A percentile compares a stretch with the other conserved stretches of the same genome.
Evolutionary conservation across 2,329 filamentous ascomycete species (phyloP).

Genomic region (Allantophomopsis lycopodina): DNA sequence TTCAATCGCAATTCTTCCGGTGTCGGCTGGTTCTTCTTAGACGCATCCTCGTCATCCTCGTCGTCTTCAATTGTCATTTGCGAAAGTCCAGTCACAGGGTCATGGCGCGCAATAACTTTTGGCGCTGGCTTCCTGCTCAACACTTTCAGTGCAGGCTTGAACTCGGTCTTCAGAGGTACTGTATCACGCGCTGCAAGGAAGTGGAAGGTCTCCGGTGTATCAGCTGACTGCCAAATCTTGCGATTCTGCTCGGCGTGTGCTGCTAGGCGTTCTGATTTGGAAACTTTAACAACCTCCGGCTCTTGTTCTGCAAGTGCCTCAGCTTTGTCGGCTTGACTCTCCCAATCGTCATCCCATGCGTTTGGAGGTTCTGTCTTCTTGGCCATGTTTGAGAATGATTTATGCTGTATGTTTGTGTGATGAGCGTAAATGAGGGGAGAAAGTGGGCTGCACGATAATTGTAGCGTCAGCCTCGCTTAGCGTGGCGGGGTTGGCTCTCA

Average conservation of each 20-base stretch:
- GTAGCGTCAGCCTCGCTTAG: too few species aligned
- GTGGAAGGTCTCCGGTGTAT: conserved; percentile 60
- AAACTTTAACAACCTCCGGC: conserved; percentile 25
- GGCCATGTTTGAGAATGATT: conserved; percentile 11
- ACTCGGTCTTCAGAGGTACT: conserved; percentile 53
- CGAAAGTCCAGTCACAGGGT: conserved; percentile 34
- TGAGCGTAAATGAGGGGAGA: not conserved
- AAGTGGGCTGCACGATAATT: not conserved
- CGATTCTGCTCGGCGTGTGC: conserved; percentile 74
- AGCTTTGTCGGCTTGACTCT: conserved; percentile 53
- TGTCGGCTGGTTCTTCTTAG: conserved; percentile 47
- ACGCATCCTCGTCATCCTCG: conserved; percentile 49
- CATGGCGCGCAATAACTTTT: conserved; percentile 42
- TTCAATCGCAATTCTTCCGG: conserved; percentile 67
- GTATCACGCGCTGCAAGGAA: conserved; percentile 54
- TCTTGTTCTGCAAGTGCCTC: conserved; percentile 12
- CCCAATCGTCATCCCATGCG: conserved; percentile 89
- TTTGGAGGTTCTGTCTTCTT: conserved; percentile 41
- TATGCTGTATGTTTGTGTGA: not conserved
- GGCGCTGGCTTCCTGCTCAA: conserved; percentile 68
- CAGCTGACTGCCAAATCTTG: conserved; percentile 79
- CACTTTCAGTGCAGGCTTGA: conserved; percentile 74
- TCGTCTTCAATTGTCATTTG: conserved; percentile 35
- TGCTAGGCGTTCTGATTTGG: conserved; percentile 64
- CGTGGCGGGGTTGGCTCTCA: too few species aligned